Evolutionary conservation across 2,329 filamentous ascomycete species (phyloP), one percentile per base, ranked within the genome.

Genomic region (Metarhizium robertsii): DNA sequence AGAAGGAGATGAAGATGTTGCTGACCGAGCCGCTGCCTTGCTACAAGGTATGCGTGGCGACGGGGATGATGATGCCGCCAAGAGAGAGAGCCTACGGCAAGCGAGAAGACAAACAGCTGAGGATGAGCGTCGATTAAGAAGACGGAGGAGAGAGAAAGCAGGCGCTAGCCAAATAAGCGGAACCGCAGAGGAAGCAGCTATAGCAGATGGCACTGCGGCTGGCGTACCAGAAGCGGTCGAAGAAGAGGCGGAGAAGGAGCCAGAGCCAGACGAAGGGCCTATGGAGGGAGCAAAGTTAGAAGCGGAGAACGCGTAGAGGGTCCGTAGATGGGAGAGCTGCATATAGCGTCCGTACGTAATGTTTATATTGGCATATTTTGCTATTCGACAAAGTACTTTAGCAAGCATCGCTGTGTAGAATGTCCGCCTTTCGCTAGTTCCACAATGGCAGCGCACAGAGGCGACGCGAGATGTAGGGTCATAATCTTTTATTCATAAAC

Each of bases 41-140:
- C 76, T 97, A 34, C 88, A 95, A 66, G 90, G 90, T 49, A 86
- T 96, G 70, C 83, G 90, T 46, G 81, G 85, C 51, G 83, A 83
- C 48, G 81, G 80, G 25, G 79, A 77, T 18, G 79, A 78, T 3
- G 75, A 71, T 59, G 59, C 69, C 20, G 74, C 82, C 67, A 74
- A 79, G 71, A 71, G 83, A 56, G 79, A 85, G 62, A 82, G 75
- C 57, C 76, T 90, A 55, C 75, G 90, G 54, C 79, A 75, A 67
- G 71, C 75, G 59, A 69, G 79, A 63, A 74, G 87, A 65, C 87
- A 92, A 67, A 90, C 83, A 58, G 88, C 89, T 2, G 89, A 94
- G 62, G 87, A 90, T 60, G 90, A 95, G 71, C 76, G 90, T 54
- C 79, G 83, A 56, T 76, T 81, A 60, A 74, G 89, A 46, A 75